Evolutionary conservation across 768 basidiomycete genomes (phyloP).

Genomic region (Mycena latifolia): DNA sequence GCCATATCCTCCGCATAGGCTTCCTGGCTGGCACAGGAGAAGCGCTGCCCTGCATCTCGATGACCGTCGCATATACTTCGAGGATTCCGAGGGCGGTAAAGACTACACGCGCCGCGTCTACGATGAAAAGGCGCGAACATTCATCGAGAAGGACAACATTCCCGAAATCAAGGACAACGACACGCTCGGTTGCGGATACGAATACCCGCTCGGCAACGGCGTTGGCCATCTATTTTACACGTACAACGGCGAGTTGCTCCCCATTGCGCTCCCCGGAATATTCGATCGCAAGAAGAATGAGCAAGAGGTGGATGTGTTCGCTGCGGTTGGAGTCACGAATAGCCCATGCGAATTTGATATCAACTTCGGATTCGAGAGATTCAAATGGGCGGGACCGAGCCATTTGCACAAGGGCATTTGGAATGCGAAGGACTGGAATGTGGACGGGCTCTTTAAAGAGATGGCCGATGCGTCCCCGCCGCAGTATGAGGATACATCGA

Average conservation of each 20-base stretch:
- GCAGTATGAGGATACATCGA: too few relatives aligned
- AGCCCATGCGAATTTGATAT: slow-evolving; percentile 19
- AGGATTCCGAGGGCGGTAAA: slow-evolving; percentile 28
- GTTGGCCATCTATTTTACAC: slow-evolving; percentile 31
- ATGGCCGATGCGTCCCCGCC: slow-evolving; percentile 32
- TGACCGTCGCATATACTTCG: slow-evolving; percentile 28
- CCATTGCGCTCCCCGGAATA: slow-evolving; percentile 19
- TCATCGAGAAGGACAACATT: neutral
- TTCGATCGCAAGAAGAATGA: slow-evolving; percentile 18
- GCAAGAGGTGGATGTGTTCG: slow-evolving; percentile 24
- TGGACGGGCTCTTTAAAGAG: slow-evolving; percentile 18
- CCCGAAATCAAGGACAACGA: slow-evolving; percentile 11
- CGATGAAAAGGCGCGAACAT: neutral
- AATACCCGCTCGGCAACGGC: slow-evolving; percentile 21
- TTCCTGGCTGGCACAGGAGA: slow-evolving; percentile 31
- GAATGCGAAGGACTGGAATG: slow-evolving; percentile 13
- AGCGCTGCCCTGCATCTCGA: slow-evolving; percentile 32
- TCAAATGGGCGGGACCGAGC: slow-evolving; percentile 16
- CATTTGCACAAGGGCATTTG: neutral
- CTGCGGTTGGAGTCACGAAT: slow-evolving; percentile 30
- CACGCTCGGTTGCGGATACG: slow-evolving; percentile 29
- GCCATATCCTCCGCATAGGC: slow-evolving; percentile 30
- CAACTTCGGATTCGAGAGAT: slow-evolving; percentile 26
- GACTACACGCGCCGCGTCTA: slow-evolving; percentile 16
- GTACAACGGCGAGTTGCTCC: slow-evolving; percentile 25